Evolutionary conservation across 2,329 filamentous ascomycete species (phyloP), one percentile per base, ranked within the genome.

Genomic region (Huntiella abstrusa): DNA sequence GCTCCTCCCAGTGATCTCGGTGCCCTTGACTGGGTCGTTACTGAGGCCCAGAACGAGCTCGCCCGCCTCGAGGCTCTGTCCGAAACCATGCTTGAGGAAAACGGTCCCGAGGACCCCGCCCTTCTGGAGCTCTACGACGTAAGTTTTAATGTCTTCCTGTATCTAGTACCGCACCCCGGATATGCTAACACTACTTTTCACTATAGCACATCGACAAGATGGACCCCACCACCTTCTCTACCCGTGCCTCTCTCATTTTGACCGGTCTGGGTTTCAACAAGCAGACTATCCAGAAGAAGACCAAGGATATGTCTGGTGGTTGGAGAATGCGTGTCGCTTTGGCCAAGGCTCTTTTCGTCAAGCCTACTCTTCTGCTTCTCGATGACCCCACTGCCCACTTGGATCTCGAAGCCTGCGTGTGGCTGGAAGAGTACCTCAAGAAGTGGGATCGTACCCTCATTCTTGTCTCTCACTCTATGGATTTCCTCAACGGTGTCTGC

Each of bases 211-310:
- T 96, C 75, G 91, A 98, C 67, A 80, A 79, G 65, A 95, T 98
- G 88, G 92, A 98, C 58, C 91, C 91, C 41, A 92, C 86, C 34
- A 98, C 92, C 45, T 98, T 98, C 67, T 71, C 85, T 59, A 94
- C 88, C 51, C 85, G 91, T 60, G 91, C 91, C 51, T 94, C 88
- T 47, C 79, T 95, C 54, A 98, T 98, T 62, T 67, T 98, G 56
- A 98, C 91, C 47, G 91, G 91, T 86, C 82, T 98, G 50, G 91
- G 91, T 54, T 98, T 98, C 77, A 94, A 98, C 79, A 96, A 96
- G 73, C 68, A 66, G 56, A 98, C 92, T 48, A 96, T 98, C 60
- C 71, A 92, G 65, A 98, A 98, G 77, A 95, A 92, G 78, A 98
- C 92, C 57, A 98, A 96, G 76, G 92, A 98, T 64, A 98, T 98